These are phyloP conservation scores for Cladophialophora carrionii DNA, from an alignment of 2,329 filamentous ascomycete species.

Conservation along the genomic window DNA sequence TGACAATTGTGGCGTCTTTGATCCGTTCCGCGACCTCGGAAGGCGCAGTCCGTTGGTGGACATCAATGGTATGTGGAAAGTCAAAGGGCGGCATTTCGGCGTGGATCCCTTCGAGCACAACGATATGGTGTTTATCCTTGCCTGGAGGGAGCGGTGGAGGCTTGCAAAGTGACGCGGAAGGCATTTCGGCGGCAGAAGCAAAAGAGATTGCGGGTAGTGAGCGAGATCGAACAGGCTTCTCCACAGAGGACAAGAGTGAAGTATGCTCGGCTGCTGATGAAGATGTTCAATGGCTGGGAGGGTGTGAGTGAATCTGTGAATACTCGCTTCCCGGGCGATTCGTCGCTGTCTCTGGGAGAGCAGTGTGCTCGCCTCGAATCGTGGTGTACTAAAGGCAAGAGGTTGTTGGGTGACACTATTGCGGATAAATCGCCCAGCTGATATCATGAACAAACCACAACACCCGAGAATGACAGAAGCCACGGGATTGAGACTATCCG, in stretches of 20 bases:
- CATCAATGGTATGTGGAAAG: slow-evolving; percentile 50
- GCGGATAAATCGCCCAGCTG: neutral
- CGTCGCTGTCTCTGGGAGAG: neutral
- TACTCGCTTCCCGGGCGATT: neutral
- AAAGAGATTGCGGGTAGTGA: neutral
- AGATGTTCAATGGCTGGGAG: no score
- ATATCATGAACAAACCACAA: neutral
- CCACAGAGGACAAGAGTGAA: neutral
- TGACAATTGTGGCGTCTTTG: slow-evolving; percentile 52
- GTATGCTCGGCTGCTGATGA: neutral
- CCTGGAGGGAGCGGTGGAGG: slow-evolving; percentile 35
- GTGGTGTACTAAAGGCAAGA: neutral
- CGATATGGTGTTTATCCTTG: slow-evolving; percentile 50
- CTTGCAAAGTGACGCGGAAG: slow-evolving; percentile 1
- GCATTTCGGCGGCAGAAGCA: slow-evolving; percentile 1
- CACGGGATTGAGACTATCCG: neutral
- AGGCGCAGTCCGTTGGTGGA: slow-evolving; percentile 44
- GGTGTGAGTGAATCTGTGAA: neutral
- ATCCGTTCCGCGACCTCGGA: slow-evolving; percentile 49
- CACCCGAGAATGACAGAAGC: neutral
- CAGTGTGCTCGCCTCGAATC: neutral
- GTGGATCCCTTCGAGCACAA: slow-evolving; percentile 53
- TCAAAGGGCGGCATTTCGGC: slow-evolving; percentile 46
- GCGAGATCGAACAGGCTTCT: neutral
- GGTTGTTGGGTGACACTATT: neutral